Base-by-base conservation (phyloP, 139 green algal species). In the Diplosphaera chodatii region DNA sequence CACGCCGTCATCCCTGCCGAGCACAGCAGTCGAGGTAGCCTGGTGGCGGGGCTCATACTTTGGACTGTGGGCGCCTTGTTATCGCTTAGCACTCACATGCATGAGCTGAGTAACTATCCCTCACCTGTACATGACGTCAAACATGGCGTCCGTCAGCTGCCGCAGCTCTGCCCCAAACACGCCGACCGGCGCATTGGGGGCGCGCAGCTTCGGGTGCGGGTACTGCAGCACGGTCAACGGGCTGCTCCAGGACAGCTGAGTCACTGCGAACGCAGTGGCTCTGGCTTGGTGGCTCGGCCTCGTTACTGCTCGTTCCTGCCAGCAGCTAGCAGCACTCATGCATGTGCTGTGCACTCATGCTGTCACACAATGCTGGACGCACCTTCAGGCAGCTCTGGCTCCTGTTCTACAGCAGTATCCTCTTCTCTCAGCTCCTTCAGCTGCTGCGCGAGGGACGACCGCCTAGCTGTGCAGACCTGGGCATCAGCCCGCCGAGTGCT, bases 1-100 rank as follows among this genome's bases (percentile, higher is more conserved):
- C 18, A 98, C 92, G n/a, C 96, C 96, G 64, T 97, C 93, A 48
- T 97, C 93, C 72, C 91, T 97, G 86, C 63, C n/a, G n/a, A 83
- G 1, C 2, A 22, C 28, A 67, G 29, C 13, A 73, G n/a, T n/a
- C n/a, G n/a, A n/a, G n/a, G n/a, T n/a, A n/a, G n/a, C n/a, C n/a
- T n/a, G n/a, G n/a, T n/a, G n/a, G n/a, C n/a, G n/a, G n/a, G n/a
- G n/a, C n/a, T n/a, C n/a, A n/a, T n/a, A n/a, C n/a, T n/a, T n/a
- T n/a, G n/a, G n/a, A n/a, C n/a, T n/a, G n/a, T n/a, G n/a, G n/a
- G n/a, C 13, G 37, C 37, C 8, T 48, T 8, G 13, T 48, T 8
- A 8, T 48, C 10, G 10, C 37, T 13, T 48, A 8, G 37, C 37
- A 13, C 37, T n/a, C 67, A n/a, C 48, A 4, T 30, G 29, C 31